These are phyloP conservation scores for Paraconiothyrium sp. DNA, from an alignment of 2,329 filamentous ascomycete species.

Conservation along the genomic window DNA sequence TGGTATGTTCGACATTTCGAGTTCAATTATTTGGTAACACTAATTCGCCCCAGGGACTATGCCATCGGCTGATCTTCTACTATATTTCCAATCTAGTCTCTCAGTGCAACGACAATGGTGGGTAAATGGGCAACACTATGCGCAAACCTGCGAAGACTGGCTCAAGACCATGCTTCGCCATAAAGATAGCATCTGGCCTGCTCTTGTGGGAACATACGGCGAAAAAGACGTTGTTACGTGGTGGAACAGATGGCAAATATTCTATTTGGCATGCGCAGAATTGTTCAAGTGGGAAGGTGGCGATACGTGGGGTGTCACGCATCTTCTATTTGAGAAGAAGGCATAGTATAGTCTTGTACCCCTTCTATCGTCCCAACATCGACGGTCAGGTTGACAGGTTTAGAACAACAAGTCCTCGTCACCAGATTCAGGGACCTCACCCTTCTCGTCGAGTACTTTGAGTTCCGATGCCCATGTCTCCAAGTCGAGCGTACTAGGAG, in stretches of 20 bases:
- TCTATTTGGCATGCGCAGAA: slow-evolving; percentile 76
- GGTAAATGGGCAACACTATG: slow-evolving; percentile 74
- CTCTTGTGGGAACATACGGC: slow-evolving; percentile 72
- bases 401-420: neutral
- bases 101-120: slow-evolving; percentile 72
- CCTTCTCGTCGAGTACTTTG: neutral
- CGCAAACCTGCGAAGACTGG: slow-evolving; percentile 77
- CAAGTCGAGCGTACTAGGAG: slow-evolving; percentile 5
- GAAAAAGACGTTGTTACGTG: slow-evolving; percentile 67
- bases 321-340: slow-evolving; percentile 73
- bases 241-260: slow-evolving; percentile 77
- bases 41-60: slow-evolving; percentile 52
- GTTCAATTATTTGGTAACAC: neutral
- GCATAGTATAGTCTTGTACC: slow-evolving; percentile 22
- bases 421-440: neutral
- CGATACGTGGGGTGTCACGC: slow-evolving; percentile 73
- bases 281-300: slow-evolving; percentile 72
- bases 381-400: neutral
- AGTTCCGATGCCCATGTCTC: slow-evolving; percentile 8
- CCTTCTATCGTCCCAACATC: neutral
- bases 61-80: slow-evolving; percentile 72
- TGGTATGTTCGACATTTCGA: slow-evolving; percentile 57
- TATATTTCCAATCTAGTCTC: slow-evolving; percentile 73
- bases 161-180: slow-evolving; percentile 67
- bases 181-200: slow-evolving; percentile 70